A percentile compares a stretch with the other conserved stretches of the same genome.
Evolutionary conservation across 2,329 filamentous ascomycete genomes (phyloP).

Genomic region (Albifimbria verrucaria): DNA sequence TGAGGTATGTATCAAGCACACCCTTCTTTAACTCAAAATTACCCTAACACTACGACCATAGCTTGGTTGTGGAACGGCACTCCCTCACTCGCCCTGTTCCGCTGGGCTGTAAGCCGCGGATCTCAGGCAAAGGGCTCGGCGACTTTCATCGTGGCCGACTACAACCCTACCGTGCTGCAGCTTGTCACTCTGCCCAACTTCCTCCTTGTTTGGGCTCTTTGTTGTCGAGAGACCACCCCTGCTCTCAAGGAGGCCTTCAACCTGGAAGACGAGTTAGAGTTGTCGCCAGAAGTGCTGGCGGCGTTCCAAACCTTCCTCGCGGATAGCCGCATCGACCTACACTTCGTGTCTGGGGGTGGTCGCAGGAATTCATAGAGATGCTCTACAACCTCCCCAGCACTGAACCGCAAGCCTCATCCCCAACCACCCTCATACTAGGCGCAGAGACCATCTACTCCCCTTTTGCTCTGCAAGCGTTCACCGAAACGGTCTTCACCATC

Average conservation of each 20-base stretch:
- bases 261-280: conserved; percentile 59
- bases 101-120: conserved; percentile 46
- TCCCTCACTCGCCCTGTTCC: conserved; percentile 72
- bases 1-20: conserved; percentile 39
- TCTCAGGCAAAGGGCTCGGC: conserved; percentile 30
- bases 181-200: conserved; percentile 79
- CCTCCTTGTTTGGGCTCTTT: conserved; percentile 64
- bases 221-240: conserved; percentile 29
- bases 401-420: conserved; percentile 3
- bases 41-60: conserved; percentile 29
- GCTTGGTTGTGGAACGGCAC: conserved; percentile 75
- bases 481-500: conserved; percentile 60
- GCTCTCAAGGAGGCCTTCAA: conserved; percentile 44
- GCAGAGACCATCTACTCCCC: conserved; percentile 85
- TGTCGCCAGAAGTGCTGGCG: conserved; percentile 54
- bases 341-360: conserved; percentile 75
- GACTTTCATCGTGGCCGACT: conserved; percentile 70
- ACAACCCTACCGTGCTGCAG: conserved; percentile 73
- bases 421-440: conserved; percentile 57
- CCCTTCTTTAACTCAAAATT: background rate
- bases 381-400: conserved; percentile 36
- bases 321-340: conserved; percentile 50
- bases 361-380: conserved; percentile 58
- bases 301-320: conserved; percentile 56
- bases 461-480: conserved; percentile 65